Evolutionary conservation across 176 grass and related monocot genomes (phyloP).

Genomic region (barley (Hordeum vulgare)): MorexV3_pseudomolecules_assembly NC_058521.1:539804948-539805447

Average conservation of each 20-base stretch:
- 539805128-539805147: not conserved
- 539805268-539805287: conserved; percentile 89
- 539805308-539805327: conserved; percentile 98
- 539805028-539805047: not conserved
- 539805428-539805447: conserved; percentile 28
- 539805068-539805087: conserved; percentile 78
- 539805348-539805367: conserved; percentile 24
- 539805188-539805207: not conserved
- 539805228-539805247: conserved; percentile 91
- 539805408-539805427: conserved; percentile 4
- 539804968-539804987: not conserved
- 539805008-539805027: not conserved
- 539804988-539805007: not conserved
- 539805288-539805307: conserved; percentile 85
- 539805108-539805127: conserved; percentile 86
- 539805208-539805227: conserved; percentile 23
- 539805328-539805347: conserved; percentile 23
- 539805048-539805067: conserved; percentile 15
- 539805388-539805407: conserved; percentile 3
- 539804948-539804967: not conserved
- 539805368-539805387: conserved; percentile 31
- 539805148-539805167: not conserved
- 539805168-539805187: not conserved
- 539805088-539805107: conserved; percentile 97
- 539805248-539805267: conserved; percentile 96